These are phyloP conservation scores for Heliosperma pusillum DNA, from an alignment of 148 eudicot genomes.

Conservation along the genomic window DNA sequence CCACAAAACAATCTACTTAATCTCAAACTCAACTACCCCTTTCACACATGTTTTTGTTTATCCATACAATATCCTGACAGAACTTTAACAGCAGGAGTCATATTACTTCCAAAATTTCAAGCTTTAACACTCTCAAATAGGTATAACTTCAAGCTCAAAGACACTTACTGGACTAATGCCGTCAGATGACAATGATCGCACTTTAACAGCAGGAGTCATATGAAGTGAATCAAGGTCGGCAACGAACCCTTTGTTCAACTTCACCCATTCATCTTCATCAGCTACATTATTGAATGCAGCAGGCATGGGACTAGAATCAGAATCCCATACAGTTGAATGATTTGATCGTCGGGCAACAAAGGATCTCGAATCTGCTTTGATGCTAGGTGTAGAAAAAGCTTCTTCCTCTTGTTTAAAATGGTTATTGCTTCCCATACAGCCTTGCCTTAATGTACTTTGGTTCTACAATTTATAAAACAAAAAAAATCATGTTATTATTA, in stretches of 20 bases:
- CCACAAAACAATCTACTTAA: neutral
- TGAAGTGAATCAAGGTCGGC: slow-evolving; percentile 90
- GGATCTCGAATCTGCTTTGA: slow-evolving; percentile 55
- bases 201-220: slow-evolving; percentile 81
- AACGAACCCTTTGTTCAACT: slow-evolving; percentile 80
- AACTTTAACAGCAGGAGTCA: too few relatives aligned
- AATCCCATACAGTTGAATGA: slow-evolving; percentile 41
- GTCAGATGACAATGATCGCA: slow-evolving; percentile 54
- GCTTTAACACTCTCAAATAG: neutral
- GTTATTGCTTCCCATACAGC: slow-evolving; percentile 39
- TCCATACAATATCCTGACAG: neutral
- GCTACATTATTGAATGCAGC: slow-evolving; percentile 57
- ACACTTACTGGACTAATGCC: slow-evolving; percentile 54
- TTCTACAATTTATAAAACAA: slow-evolving; percentile 21
- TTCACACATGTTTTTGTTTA: neutral
- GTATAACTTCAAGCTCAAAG: neutral
- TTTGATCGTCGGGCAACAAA: slow-evolving; percentile 72
- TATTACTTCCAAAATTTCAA: too few relatives aligned
- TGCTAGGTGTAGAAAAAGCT: slow-evolving; percentile 68
- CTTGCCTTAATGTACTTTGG: slow-evolving; percentile 29
- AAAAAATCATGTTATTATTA: slow-evolving; percentile 4
- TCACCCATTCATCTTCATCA: slow-evolving; percentile 90
- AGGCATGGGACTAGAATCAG: slow-evolving; percentile 65
- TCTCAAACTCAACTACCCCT: neutral
- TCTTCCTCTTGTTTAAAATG: slow-evolving; percentile 45